Evolutionary conservation across 139 green algal genomes (phyloP).

Genomic region (Edaphochlamys debaryana): DNA sequence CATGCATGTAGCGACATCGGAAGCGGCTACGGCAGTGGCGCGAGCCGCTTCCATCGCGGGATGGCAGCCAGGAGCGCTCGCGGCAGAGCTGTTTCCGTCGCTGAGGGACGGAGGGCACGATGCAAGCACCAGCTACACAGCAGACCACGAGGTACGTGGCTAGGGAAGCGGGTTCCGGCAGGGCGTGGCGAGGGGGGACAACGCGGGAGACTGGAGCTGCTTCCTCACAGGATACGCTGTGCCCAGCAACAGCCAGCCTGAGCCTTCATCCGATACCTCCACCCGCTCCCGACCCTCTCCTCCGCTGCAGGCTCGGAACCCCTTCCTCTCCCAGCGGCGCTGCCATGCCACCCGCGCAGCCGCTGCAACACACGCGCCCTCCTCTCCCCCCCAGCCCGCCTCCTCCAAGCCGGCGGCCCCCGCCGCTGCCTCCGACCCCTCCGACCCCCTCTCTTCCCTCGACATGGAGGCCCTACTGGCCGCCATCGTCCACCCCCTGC

Average conservation of each 20-base stretch:
- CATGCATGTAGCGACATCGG: too few relatives aligned
- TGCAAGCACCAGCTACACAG: constrained; percentile 2
- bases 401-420: neutral
- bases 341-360: neutral
- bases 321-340: neutral
- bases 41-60: too few relatives aligned
- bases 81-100: too few relatives aligned
- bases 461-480: constrained; percentile 28
- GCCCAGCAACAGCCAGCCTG: too few relatives aligned
- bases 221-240: too few relatives aligned
- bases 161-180: neutral
- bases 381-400: neutral
- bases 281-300: neutral
- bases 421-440: neutral
- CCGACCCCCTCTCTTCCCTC: neutral
- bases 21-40: too few relatives aligned
- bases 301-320: too few relatives aligned
- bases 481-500: constrained; percentile 22
- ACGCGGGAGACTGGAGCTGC: too few relatives aligned
- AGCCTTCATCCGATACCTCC: too few relatives aligned
- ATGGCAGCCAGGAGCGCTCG: too few relatives aligned
- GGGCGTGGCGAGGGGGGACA: too few relatives aligned
- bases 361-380: neutral
- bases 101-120: neutral
- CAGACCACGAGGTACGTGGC: too few relatives aligned